These are phyloP conservation scores for Aspergillus wentii DNA, from an alignment of 495 filamentous ascomycete genomes.

Conservation along the genomic window DNA sequence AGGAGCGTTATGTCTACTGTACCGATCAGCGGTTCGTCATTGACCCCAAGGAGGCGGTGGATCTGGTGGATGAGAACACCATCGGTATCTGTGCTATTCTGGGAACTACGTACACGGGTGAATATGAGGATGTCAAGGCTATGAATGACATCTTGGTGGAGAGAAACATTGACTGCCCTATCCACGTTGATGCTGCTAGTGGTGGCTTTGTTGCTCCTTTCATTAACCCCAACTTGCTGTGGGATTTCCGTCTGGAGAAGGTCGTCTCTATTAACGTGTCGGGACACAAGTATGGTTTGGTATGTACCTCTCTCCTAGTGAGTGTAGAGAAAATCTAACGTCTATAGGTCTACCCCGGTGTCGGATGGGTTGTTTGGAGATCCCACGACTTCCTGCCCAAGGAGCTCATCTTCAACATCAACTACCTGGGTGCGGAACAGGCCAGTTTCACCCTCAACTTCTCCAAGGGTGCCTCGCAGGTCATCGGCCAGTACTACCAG, in stretches of 20 bases:
- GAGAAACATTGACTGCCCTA: constrained; percentile 67
- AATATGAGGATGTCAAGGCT: constrained; percentile 88
- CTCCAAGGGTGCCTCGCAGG: constrained; percentile 84
- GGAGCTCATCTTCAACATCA: constrained; percentile 96
- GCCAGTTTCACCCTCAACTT: constrained; percentile 98
- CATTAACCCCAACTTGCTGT: constrained; percentile 69
- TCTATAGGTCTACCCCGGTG: constrained; percentile 71
- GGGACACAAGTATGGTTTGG: constrained; percentile 79
- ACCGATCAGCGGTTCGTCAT: constrained; percentile 77
- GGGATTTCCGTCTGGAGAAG: constrained; percentile 84
- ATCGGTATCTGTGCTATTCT: constrained; percentile 90
- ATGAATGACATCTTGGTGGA: constrained; percentile 79
- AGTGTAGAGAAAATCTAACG: constrained; percentile 1
- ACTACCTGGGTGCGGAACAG: constrained; percentile 91
- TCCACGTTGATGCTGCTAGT: constrained; percentile 87
- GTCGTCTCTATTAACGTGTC: constrained; percentile 91
- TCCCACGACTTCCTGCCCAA: constrained; percentile 76
- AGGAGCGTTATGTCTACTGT: constrained; percentile 86
- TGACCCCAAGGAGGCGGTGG: constrained; percentile 75
- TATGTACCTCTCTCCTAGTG: constrained; percentile 7
- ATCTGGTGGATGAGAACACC: constrained; percentile 89
- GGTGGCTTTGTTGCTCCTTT: constrained; percentile 92
- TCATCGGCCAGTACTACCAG: constrained; percentile 96
- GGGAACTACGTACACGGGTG: constrained; percentile 90
- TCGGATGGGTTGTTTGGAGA: constrained; percentile 91